Conservation (phyloP, 345 rosid species). For the Conringia planisiliqua region DNA sequence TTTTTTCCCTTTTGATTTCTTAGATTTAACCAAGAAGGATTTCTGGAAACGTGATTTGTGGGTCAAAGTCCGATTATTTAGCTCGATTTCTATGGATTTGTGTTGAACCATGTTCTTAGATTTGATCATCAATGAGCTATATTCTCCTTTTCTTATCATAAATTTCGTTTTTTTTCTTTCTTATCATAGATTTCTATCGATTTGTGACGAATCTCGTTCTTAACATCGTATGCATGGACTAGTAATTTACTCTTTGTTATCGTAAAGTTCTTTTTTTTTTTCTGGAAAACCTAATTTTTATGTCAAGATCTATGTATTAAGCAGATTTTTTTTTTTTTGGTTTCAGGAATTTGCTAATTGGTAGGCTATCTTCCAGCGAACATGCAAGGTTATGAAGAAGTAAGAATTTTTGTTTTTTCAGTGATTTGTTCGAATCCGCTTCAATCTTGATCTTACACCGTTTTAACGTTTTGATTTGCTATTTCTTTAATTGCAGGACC, state of each 20-base stretch:
- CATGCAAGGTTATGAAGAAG: conserved; percentile 36
- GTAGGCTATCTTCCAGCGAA: neutral
- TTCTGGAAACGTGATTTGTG: neutral
- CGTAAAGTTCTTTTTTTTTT: neutral
- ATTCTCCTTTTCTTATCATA: neutral
- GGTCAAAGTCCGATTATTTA: neutral
- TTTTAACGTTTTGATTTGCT: neutral
- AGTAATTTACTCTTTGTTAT: too few species aligned
- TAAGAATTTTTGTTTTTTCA: neutral
- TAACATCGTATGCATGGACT: too few species aligned
- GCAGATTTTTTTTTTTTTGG: neutral
- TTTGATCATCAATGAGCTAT: too few species aligned
- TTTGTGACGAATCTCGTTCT: too few species aligned
- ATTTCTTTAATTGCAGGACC: conserved; percentile 24
- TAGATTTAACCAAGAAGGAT: neutral
- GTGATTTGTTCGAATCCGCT: neutral
- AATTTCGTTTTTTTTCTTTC: neutral
- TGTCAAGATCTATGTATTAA: neutral
- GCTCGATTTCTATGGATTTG: neutral
- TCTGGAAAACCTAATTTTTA: neutral
- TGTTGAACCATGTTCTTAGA: neutral
- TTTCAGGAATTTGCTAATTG: conserved; percentile 16
- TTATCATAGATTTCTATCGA: neutral
- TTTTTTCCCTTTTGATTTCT: neutral
- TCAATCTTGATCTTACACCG: neutral